Evolutionary conservation across 169 alveolate genomes (phyloP).

Genomic region (Cryptosporidium felis): DNA sequence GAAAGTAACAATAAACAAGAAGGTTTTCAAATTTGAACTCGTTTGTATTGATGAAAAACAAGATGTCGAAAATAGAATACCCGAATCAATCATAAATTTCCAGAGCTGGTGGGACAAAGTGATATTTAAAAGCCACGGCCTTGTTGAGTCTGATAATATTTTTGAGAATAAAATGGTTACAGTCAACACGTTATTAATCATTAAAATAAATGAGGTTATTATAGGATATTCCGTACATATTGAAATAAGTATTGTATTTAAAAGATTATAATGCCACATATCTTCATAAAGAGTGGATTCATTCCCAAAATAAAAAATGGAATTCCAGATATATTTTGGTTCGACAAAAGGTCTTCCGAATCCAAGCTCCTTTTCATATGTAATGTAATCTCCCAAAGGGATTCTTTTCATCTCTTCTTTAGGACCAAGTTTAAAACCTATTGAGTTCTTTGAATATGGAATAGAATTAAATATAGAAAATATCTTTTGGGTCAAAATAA

Average conservation of each 20-base stretch:
- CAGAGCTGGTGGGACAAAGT: conserved; percentile 59
- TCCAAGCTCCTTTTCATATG: not conserved
- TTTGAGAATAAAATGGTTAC: conserved; percentile 9
- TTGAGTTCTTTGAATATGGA: conserved; percentile 36
- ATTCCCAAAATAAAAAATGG: not conserved
- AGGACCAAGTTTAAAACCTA: conserved; percentile 59
- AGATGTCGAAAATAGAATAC: conserved; percentile 42
- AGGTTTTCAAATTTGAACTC: conserved; percentile 32
- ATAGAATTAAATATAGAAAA: not conserved
- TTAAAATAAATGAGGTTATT: conserved; percentile 18
- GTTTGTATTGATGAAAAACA: conserved; percentile 44
- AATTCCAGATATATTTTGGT: not conserved
- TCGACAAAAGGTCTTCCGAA: not conserved
- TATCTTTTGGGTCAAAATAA: not conserved
- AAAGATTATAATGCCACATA: conserved; percentile 24
- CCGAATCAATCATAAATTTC: conserved; percentile 43
- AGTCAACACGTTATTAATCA: not conserved
- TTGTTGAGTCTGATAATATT: conserved; percentile 34
- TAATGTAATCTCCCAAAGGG: conserved; percentile 37
- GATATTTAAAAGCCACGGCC: conserved; percentile 62
- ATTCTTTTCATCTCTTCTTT: conserved; percentile 56
- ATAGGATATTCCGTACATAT: conserved; percentile 46
- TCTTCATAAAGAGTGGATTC: conserved; percentile 53
- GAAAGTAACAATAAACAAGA: conserved; percentile 8
- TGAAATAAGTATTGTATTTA: not conserved